phyloP scores from a whole-genome alignment of 2,329 filamentous ascomycete genomes.

The Diaporthe vexans region DNA sequence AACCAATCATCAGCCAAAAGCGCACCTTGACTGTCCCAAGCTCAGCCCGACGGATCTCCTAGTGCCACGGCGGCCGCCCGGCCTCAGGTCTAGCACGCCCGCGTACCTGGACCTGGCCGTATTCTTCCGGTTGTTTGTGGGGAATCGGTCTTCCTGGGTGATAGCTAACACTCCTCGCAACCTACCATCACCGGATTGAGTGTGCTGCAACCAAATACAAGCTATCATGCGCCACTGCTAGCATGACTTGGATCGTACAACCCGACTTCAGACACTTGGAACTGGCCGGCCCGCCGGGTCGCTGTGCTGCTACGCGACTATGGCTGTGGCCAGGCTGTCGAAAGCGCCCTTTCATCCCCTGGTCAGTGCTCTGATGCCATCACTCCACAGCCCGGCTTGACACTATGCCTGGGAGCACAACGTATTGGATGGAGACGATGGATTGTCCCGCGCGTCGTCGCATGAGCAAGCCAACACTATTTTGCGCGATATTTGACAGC shows the following conservation, averaged over 20 bases:
- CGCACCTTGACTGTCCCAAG: slow-evolving; percentile 9
- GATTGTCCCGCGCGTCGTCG: background rate
- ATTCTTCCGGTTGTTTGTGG: background rate
- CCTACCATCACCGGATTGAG: background rate
- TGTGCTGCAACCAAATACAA: background rate
- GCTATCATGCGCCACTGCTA: slow-evolving; percentile 8
- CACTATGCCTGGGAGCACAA: background rate
- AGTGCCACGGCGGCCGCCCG: slow-evolving; percentile 40
- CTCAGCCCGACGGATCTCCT: slow-evolving; percentile 39
- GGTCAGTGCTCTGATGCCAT: background rate
- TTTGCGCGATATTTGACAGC: background rate
- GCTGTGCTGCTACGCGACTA: background rate
- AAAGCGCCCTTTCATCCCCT: background rate
- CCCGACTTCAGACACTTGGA: background rate
- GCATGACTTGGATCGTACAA: background rate
- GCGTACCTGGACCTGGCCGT: slow-evolving; percentile 3
- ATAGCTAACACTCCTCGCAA: background rate
- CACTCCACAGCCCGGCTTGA: background rate
- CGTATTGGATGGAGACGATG: background rate
- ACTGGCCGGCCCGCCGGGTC: background rate
- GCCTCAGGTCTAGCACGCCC: slow-evolving; percentile 22
- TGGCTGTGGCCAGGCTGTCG: background rate
- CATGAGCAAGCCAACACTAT: background rate
- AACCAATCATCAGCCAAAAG: slow-evolving; percentile 34
- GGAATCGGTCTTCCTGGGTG: background rate